Evolutionary conservation across 2,329 filamentous ascomycete species (phyloP).

Genomic region (Chrysoporthe deuterocubensis): DNA sequence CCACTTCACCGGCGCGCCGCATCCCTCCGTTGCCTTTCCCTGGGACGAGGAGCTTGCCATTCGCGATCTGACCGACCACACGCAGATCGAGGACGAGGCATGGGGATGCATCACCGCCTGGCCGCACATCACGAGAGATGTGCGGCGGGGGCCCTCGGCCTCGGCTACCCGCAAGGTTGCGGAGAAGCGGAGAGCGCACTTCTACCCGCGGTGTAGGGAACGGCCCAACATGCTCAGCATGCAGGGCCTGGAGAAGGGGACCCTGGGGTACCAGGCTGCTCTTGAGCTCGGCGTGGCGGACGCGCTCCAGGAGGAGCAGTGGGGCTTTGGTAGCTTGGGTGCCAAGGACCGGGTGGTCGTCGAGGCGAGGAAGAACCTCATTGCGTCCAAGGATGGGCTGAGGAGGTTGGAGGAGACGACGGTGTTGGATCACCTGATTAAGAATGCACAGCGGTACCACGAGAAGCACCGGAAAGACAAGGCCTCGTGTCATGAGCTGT

Average conservation of each 20-base stretch:
- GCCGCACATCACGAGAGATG: slow-evolving; percentile 61
- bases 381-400: slow-evolving; percentile 57
- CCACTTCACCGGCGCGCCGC: slow-evolving; percentile 62
- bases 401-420: slow-evolving; percentile 60
- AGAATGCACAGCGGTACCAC: slow-evolving; percentile 59
- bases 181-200: slow-evolving; percentile 57
- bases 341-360: slow-evolving; percentile 58
- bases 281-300: slow-evolving; percentile 69
- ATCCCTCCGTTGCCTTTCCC: slow-evolving; percentile 68
- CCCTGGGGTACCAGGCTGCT: slow-evolving; percentile 70
- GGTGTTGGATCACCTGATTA: slow-evolving; percentile 62
- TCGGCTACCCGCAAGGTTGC: slow-evolving; percentile 46
- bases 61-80: slow-evolving; percentile 67
- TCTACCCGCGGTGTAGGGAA: slow-evolving; percentile 63
- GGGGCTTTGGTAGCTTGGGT: slow-evolving; percentile 60
- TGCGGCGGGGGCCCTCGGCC: slow-evolving; percentile 49
- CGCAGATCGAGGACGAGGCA: slow-evolving; percentile 64
- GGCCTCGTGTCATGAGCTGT: slow-evolving; percentile 58
- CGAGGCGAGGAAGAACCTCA: slow-evolving; percentile 61
- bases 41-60: slow-evolving; percentile 67
- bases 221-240: slow-evolving; percentile 74
- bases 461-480: slow-evolving; percentile 55
- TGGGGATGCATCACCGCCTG: slow-evolving; percentile 67
- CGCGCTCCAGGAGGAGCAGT: slow-evolving; percentile 65
- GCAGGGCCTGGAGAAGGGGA: slow-evolving; percentile 72